Evolutionary conservation across 225 moss, liverwort and hornwort genomes (phyloP).

Genomic region (Polytrichum formosum): DNA sequence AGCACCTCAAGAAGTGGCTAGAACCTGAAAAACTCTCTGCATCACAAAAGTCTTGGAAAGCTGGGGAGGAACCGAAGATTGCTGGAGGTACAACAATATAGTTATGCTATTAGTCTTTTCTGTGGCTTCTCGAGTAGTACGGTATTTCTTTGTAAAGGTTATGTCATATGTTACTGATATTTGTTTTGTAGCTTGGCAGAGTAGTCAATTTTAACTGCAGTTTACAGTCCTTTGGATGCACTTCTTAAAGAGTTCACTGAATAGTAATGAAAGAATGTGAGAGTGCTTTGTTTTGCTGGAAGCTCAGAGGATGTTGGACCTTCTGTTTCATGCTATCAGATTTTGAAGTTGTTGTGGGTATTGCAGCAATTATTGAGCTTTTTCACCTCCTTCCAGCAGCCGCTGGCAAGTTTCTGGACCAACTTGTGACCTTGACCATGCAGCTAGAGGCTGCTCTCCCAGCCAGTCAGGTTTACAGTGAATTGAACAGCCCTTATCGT

Average conservation of each 20-base stretch:
- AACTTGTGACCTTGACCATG: constrained; percentile 80
- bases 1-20: constrained; percentile 98
- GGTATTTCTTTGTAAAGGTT: neutral
- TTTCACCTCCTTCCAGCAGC: constrained; percentile 94
- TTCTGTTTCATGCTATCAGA: neutral
- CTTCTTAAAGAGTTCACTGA: too few relatives aligned
- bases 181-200: neutral
- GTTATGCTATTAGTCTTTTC: too few relatives aligned
- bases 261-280: too few relatives aligned
- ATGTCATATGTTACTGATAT: too few relatives aligned
- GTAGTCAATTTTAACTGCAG: neutral
- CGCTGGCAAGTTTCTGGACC: constrained; percentile 94
- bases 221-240: too few relatives aligned
- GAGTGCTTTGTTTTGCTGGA: too few relatives aligned
- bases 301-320: neutral
- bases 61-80: constrained; percentile 98
- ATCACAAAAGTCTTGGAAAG: constrained; percentile 96
- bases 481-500: constrained; percentile 94
- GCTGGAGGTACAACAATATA: constrained; percentile 66
- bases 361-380: constrained; percentile 97
- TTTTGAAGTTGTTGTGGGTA: constrained; percentile 21
- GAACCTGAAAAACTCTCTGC: constrained; percentile 94
- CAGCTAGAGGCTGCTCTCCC: constrained; percentile 97
- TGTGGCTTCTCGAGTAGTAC: too few relatives aligned
- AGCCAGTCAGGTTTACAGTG: constrained; percentile 94